Conservation (phyloP, 2,329 filamentous ascomycete genomes). For the Aureobasidium sp. region DNA sequence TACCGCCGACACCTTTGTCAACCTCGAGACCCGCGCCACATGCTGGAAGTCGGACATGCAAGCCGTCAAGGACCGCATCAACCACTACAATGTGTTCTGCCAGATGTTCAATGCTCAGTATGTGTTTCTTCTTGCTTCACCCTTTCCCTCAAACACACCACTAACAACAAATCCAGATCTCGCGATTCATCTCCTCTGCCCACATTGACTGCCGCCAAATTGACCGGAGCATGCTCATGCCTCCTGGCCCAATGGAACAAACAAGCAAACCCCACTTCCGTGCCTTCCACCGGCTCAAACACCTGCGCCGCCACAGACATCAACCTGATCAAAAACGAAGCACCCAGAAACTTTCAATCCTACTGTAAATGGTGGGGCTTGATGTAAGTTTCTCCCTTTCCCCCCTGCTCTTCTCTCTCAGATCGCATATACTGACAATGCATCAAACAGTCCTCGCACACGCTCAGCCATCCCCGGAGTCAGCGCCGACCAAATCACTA, state of each 20-base stretch:
- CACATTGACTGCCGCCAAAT: background rate
- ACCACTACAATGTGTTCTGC: slow-evolving; percentile 13
- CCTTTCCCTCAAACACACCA: background rate
- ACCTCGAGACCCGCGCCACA: slow-evolving; percentile 9
- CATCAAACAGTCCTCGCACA: background rate
- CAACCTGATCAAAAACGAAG: slow-evolving; percentile 7
- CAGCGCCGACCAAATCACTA: background rate
- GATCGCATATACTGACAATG: background rate
- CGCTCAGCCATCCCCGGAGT: slow-evolving; percentile 8
- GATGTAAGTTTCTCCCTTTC: background rate
- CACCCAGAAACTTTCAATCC: slow-evolving; percentile 6
- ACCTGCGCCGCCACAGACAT: slow-evolving; percentile 6
- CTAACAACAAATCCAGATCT: background rate
- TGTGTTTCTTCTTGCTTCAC: background rate
- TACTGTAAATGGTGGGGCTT: slow-evolving; percentile 10
- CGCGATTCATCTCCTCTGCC: slow-evolving; percentile 6
- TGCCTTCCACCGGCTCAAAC: background rate
- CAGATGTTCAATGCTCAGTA: slow-evolving; percentile 9
- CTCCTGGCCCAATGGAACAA: slow-evolving; percentile 3
- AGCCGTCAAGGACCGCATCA: slow-evolving; percentile 9
- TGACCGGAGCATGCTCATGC: slow-evolving; percentile 3
- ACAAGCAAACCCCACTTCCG: slow-evolving; percentile 1
- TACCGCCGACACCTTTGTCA: background rate
- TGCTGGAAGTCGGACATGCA: slow-evolving; percentile 6
- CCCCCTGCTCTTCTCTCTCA: background rate